Base-by-base conservation (phyloP, 139 green algal species). In the Chlorella sp. region DNA sequence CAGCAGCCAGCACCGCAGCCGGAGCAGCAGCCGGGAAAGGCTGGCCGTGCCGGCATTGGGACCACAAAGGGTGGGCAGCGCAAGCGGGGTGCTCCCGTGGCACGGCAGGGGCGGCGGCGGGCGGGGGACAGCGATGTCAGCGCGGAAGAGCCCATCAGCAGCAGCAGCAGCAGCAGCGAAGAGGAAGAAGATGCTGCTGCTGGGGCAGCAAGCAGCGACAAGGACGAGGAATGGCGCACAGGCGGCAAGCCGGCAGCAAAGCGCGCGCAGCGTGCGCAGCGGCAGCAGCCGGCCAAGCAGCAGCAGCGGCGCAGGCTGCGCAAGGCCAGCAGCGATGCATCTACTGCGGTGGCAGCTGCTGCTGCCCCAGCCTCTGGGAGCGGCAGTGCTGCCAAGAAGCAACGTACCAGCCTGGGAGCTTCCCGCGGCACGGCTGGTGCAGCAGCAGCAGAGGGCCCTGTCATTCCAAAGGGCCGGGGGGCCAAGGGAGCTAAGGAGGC, bases 211-310 rank as follows among this genome's bases (percentile, higher is more conserved):
- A 75, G 57, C n/a, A 86, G 81, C 57, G 81, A 86, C 9, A 57
- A 86, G 37, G 81, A 86, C 28, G 81, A 86, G n/a, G 81, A 64
- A 4, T 60, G 81, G n/a, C 30, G 76, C 57, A 12, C 66, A 4
- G 57, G 57, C 78, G 36, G 24, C 39, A 61, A 83, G 71, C 30
- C 32, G 3, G 32, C 71, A 37, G 79, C 11, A 24, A 32, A 57
- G 79, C 57, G 22, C 21, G 16, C 32, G 18, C 48, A 32, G 81
- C 57, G 22, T 34, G 16, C 32, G 18, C 48, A 32, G 81, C 81
- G 81, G 83, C 36, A 60, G 64, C 28, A 68, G 64, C 64, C 64
- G 83, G 37, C 36, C 61, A 60, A 79, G 83, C 83, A 78, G 83
- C 37, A 39, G 66, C 34, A 34, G 30, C 81, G 81, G 28, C 81